Evolutionary conservation across 2,329 filamentous ascomycete species (phyloP).

Genomic region (Sporothrix phasma): DNA sequence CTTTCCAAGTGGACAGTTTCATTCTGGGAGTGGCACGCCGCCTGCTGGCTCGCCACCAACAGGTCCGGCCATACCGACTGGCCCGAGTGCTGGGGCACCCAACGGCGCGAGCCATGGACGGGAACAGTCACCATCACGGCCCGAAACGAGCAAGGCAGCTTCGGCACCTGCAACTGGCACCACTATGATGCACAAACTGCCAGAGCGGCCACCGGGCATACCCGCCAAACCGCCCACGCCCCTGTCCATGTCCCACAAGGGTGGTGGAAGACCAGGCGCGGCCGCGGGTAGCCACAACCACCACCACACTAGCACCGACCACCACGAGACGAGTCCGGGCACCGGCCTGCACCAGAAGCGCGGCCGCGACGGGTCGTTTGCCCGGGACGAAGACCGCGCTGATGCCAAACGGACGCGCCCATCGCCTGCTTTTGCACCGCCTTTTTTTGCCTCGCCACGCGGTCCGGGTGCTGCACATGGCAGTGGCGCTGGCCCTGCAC

Average conservation of each 20-base stretch:
- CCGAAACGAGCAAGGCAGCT: neutral
- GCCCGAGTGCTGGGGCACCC: neutral
- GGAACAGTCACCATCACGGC: neutral
- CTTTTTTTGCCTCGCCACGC: too few species aligned
- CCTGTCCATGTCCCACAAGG: constrained; percentile 10
- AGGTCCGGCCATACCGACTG: neutral
- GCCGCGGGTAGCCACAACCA: neutral
- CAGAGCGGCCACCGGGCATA: constrained; percentile 5
- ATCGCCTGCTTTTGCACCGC: constrained; percentile 4
- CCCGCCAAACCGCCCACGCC: constrained; percentile 18
- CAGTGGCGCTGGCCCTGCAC: too few species aligned
- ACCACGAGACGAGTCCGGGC: neutral
- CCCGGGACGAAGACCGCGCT: constrained; percentile 4
- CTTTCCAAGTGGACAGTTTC: neutral
- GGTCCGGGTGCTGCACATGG: too few species aligned
- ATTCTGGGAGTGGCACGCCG: neutral
- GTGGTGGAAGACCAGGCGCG: neutral
- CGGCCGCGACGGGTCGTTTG: neutral
- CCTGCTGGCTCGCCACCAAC: neutral
- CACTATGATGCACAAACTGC: constrained; percentile 3
- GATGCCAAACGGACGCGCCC: constrained; percentile 15
- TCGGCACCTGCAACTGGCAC: neutral
- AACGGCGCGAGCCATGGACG: neutral
- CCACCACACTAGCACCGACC: neutral
- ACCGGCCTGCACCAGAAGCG: constrained; percentile 12